Conservation (phyloP, 768 basidiomycete species). For the Suillus subaureus region DNA sequence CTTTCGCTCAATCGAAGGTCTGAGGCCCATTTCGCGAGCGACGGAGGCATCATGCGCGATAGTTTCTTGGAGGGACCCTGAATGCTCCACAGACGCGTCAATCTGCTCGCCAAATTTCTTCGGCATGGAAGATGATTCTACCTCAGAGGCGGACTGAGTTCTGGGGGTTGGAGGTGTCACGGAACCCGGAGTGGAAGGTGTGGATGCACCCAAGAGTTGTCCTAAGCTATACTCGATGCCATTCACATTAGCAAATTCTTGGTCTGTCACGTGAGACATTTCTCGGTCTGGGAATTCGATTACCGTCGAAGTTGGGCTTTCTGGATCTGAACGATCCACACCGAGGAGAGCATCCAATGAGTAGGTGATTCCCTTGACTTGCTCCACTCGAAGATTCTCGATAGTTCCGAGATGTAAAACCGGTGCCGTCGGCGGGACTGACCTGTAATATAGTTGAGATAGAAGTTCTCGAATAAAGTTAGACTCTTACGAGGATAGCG, state of each 20-base stretch:
- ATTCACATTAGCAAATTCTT: conserved; percentile 94
- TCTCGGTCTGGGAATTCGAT: conserved; percentile 50
- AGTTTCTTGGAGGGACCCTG: conserved; percentile 53
- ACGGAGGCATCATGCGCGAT: conserved; percentile 71
- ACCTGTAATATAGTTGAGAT: conserved; percentile 48
- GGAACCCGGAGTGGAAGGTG: conserved; percentile 43
- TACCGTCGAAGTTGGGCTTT: conserved; percentile 42
- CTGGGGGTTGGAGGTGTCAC: conserved; percentile 32
- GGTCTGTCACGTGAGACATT: conserved; percentile 73
- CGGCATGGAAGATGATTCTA: conserved; percentile 31
- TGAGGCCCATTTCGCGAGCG: conserved; percentile 69
- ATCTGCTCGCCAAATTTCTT: conserved; percentile 67
- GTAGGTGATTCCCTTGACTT: conserved; percentile 98
- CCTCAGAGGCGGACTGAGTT: conserved; percentile 23
- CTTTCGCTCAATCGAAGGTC: conserved; percentile 36
- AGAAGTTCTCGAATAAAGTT: background rate
- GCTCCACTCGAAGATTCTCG: conserved; percentile 78
- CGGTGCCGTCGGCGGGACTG: conserved; percentile 92
- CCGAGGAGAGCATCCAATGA: conserved; percentile 94
- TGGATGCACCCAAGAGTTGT: conserved; percentile 71
- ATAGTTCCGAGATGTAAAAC: conserved; percentile 93
- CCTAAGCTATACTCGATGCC: conserved; percentile 96
- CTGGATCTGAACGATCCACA: conserved; percentile 50
- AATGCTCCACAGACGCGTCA: conserved; percentile 76
- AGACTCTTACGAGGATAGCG: conserved; percentile 61